These are phyloP conservation scores for Thraustotheca clavata DNA, from an alignment of 352 stramenopile species.

Conservation along the genomic window DNA sequence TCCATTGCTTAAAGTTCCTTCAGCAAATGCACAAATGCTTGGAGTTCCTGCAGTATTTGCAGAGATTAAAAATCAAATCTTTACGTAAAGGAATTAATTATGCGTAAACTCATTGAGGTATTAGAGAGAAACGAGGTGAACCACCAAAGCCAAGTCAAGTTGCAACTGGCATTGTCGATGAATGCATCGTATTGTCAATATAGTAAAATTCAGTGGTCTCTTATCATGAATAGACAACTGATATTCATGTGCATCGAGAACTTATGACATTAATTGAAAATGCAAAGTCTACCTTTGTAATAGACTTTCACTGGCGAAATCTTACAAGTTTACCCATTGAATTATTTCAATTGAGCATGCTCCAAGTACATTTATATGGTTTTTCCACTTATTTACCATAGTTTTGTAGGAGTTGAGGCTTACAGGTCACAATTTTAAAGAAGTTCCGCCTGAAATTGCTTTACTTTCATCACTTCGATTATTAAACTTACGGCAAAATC, in stretches of 20 bases:
- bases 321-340: constrained; percentile 23
- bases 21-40: background rate
- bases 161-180: constrained; percentile 4
- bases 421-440: constrained; percentile 42
- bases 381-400: background rate
- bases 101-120: background rate
- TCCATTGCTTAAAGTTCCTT: constrained; percentile 23
- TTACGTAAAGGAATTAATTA: background rate
- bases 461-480: constrained; percentile 35
- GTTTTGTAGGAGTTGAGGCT: constrained; percentile 46
- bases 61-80: constrained; percentile 23
- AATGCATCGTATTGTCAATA: constrained; percentile 11
- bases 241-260: constrained; percentile 54
- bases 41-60: constrained; percentile 4
- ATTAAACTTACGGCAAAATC: constrained; percentile 56
- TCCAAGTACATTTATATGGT: background rate
- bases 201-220: background rate
- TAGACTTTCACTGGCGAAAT: constrained; percentile 69
- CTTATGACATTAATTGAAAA: constrained; percentile 35
- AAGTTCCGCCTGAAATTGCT: constrained; percentile 33
- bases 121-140: constrained; percentile 10
- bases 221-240: constrained; percentile 40
- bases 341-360: background rate
- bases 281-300: constrained; percentile 29
- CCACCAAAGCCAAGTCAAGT: constrained; percentile 10